Evolutionary conservation across 2,329 filamentous ascomycete species (phyloP).

Genomic region (Botryotinia convoluta): DNA sequence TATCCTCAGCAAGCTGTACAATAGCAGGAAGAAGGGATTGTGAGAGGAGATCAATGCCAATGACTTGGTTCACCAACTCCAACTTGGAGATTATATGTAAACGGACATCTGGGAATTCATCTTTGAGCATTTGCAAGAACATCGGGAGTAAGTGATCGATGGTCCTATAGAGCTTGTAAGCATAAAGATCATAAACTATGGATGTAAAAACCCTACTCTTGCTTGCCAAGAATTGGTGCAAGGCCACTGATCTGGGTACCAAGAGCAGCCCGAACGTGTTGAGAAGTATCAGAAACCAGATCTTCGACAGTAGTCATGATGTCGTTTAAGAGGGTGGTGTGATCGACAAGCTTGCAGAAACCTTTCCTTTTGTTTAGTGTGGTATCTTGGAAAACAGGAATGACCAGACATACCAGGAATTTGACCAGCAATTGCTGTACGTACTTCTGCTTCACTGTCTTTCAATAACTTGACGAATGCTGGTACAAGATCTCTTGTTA

Average conservation of each 20-base stretch:
- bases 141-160: conserved; percentile 96
- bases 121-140: conserved; percentile 99
- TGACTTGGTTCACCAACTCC: conserved; percentile 97
- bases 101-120: conserved; percentile 96
- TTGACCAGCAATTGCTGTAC: conserved; percentile 94
- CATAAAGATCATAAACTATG: conserved; percentile 20
- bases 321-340: conserved; percentile 83
- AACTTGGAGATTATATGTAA: conserved; percentile 99
- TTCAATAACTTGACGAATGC: conserved; percentile 97
- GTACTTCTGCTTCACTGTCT: conserved; percentile 95
- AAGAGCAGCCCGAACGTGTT: conserved; percentile 92
- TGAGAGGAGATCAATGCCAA: conserved; percentile 94
- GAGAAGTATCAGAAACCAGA: conserved; percentile 90
- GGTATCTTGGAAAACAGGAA: neutral
- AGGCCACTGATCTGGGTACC: conserved; percentile 96
- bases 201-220: conserved; percentile 66
- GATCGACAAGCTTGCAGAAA: conserved; percentile 88
- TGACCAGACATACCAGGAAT: conserved; percentile 64
- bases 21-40: conserved; percentile 96
- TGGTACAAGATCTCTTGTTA: conserved; percentile 88
- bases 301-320: conserved; percentile 97
- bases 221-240: conserved; percentile 94
- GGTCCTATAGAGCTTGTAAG: conserved; percentile 57
- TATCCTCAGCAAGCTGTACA: conserved; percentile 95
- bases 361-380: conserved; percentile 49